Evolutionary conservation across 2,329 filamentous ascomycete genomes (phyloP), one percentile per base, ranked within the genome.

Genomic region (Colletotrichum somersetense): DNA sequence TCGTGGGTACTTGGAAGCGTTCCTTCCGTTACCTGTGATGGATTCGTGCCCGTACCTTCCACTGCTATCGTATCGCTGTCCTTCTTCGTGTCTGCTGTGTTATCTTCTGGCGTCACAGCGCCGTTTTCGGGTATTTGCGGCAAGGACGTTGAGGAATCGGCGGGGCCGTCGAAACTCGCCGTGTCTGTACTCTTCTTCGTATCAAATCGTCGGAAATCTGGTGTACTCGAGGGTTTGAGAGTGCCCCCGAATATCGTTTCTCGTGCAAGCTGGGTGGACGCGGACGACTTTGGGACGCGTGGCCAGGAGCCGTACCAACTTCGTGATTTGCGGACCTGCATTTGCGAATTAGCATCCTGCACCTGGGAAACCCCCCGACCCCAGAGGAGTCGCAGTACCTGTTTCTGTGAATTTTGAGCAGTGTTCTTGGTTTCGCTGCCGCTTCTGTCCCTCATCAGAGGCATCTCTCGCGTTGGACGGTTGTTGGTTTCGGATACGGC

Each of bases 251-350:
- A 80, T 38, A 91, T 91, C 16, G 87, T 89, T 78, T 92, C 89
- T 74, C 84, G 85, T 4, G 89, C 88, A 56, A 92, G 82, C 63
- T 89, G 88, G 7, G 87, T 91, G 11, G 89, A 91, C 38, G 89
- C 85, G 20, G 83, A 81, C 8, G 89, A 87, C 76, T 91, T 91
- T 40, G 86, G 82, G 44, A 80, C 78, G 72, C 87, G 83, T 23
- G 88, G 87, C 88, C 88, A 91, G 23, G 89, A 88, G 65, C 88
- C 88, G 78, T 91, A 91, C 89, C 89, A 91, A 78, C 89, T 91
- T 59, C 83, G 83, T 11, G 85, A 80, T 77, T 89, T 89, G 71
- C 83, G 85, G 48, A 86, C 79, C 87, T 89, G 75, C 1, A 53
- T 71, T 23, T 44, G 33, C 7, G 26, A 20, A 26, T 72, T 61